Evolutionary conservation across 2,329 filamentous ascomycete genomes (phyloP).

Genomic region (Onygenales sp.): DNA sequence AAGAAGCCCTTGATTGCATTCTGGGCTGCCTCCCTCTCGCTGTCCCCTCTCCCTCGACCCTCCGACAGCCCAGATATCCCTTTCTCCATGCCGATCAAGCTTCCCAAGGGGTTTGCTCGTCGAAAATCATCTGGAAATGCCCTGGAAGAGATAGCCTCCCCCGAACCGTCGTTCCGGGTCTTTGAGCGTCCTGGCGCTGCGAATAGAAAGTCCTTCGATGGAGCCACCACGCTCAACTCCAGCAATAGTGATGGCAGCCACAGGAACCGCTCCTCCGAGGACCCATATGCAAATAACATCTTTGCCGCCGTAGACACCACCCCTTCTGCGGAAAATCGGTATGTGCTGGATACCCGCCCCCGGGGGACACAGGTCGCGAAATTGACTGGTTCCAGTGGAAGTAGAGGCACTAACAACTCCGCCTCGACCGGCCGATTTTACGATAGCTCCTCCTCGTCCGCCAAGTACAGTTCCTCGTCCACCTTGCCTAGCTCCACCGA

Average conservation of each 20-base stretch:
- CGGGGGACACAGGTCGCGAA: constrained; percentile 11
- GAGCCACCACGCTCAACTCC: constrained; percentile 27
- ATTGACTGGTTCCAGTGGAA: constrained; percentile 32
- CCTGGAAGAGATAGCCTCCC: constrained; percentile 37
- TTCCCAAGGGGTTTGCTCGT: constrained; percentile 44
- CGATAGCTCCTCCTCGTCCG: constrained; percentile 38
- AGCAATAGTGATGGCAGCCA: constrained; percentile 21
- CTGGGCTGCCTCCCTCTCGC: neutral
- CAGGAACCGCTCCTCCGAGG: constrained; percentile 26
- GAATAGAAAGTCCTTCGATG: constrained; percentile 33
- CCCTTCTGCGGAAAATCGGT: constrained; percentile 26
- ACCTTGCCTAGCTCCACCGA: constrained; percentile 48
- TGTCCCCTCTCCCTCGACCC: neutral
- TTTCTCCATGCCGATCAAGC: constrained; percentile 45
- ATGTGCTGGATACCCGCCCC: constrained; percentile 11
- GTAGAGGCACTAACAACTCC: constrained; percentile 40
- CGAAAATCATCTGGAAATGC: constrained; percentile 48
- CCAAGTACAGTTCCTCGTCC: constrained; percentile 45
- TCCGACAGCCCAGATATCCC: neutral
- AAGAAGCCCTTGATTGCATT: neutral
- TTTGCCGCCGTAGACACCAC: constrained; percentile 25
- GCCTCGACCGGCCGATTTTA: constrained; percentile 36
- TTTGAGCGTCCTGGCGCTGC: constrained; percentile 39
- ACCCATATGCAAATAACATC: constrained; percentile 28
- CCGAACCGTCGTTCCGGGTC: constrained; percentile 43